Evolutionary conservation across 1,139 yeast genomes (phyloP).

Genomic region (Petasospora fabianii): DNA sequence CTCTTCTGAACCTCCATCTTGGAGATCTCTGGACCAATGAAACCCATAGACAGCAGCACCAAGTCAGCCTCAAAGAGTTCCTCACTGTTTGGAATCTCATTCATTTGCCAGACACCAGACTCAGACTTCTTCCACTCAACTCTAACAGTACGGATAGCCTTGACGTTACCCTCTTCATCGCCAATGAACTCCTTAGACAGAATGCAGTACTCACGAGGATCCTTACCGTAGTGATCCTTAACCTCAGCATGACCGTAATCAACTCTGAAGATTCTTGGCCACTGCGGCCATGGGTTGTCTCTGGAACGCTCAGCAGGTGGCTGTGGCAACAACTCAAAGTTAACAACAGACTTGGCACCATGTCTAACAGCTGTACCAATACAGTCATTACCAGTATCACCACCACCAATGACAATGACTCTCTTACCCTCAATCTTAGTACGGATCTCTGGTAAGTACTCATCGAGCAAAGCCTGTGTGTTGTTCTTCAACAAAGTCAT

Average conservation of each 20-base stretch:
- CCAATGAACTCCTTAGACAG: conserved; percentile 93
- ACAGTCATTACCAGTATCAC: conserved; percentile 99
- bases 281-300: conserved; percentile 99
- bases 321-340: conserved; percentile 90
- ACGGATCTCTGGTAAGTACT: conserved; percentile 74
- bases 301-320: conserved; percentile 85
- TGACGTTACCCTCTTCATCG: conserved; percentile 91
- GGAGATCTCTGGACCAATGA: conserved; percentile 92
- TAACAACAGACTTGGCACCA: conserved; percentile 92
- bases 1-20: conserved; percentile 70
- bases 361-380: conserved; percentile 97
- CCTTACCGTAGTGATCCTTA: conserved; percentile 89
- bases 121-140: conserved; percentile 98
- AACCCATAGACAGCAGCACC: conserved; percentile 94
- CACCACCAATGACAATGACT: conserved; percentile 98
- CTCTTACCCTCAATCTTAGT: conserved; percentile 74
- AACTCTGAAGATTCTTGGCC: conserved; percentile 97
- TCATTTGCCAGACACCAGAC: conserved; percentile 98
- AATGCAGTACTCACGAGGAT: conserved; percentile 96
- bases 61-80: conserved; percentile 93
- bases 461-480: conserved; percentile 85
- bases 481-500: conserved; percentile 88
- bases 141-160: conserved; percentile 89
- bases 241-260: conserved; percentile 98
- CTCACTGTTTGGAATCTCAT: conserved; percentile 92